Base-by-base conservation (phyloP, 176 grass and related monocot genomes). In the Thalia dealbata region DNA sequence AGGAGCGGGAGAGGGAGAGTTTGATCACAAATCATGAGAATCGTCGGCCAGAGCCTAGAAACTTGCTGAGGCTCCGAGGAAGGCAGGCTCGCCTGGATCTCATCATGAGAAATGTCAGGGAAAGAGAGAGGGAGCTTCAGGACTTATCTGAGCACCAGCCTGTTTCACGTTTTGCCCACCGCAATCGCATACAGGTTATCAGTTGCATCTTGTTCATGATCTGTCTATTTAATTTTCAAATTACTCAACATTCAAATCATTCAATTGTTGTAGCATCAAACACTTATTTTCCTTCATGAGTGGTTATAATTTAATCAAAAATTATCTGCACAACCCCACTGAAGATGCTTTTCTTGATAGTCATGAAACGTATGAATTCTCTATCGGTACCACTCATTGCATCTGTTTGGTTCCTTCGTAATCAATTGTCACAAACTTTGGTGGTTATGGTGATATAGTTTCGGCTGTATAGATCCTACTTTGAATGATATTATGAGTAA, bases 61-160 rank as follows among this genome's bases (percentile, higher is more conserved):
- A 48, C 22, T 46, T 75, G 73, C 73, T 58, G 58, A 75, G 58
- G 58, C 32, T 64, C 23, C 56, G 73, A 10, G 73, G 73, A 62
- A 75, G 73, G 28, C 73, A 64, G 58, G 73, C 73, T 16, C 73
- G 58, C 29, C 58, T 48, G 45, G 83, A 81, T 73, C 60, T 83
- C 2, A 72, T 79, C 10, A 71, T 38, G 84, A 81, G 84, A 72
- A 82, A 87, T 78, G 78, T 78, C 27, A 65, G 83, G 69, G 92
- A 96, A 58, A 79, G 89, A 21, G 88, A 84, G 78, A 88, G 86
- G 21, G 89, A 96, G 89, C 92, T 96, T 23, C 92, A 96, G 59
- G 84, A 82, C 24, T 78, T 96, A 72, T 92, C 92, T 6, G 80
- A 92, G 44, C 86, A 86, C 55, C 78, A 78, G 14, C 65, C 86